Evolutionary conservation across 163 green algal genomes (phyloP), one percentile per base, ranked within the genome.

Genomic region (Scenedesmus sp.): DNA sequence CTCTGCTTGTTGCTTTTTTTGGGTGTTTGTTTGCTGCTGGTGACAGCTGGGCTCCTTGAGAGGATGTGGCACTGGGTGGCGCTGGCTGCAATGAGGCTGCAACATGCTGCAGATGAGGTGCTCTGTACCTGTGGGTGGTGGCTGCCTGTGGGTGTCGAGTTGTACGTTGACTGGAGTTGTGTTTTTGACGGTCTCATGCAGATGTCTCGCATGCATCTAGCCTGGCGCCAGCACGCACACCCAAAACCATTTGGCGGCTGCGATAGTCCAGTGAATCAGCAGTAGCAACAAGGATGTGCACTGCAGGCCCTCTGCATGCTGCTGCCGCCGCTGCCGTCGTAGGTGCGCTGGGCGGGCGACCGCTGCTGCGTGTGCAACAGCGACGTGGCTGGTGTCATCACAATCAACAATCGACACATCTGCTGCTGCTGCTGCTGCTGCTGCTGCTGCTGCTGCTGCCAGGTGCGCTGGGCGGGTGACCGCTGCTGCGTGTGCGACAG

Each of bases 401-500:
- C 34, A 46, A 46, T 46, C 62, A 70, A 70, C 10, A 70, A 70
- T 12, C 7, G 20, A 46, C 18, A 82, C 10, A 54, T 12, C n/a
- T 26, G 73, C 73, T 54, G 73, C 73, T 34, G 7, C 62, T 73
- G 55, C 56, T 88, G 81, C 13, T n/a, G 1, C 5, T 74, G 82
- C 57, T 88, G 56, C 55, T 67, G n/a, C 23, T 91, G 57, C 56
- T 59, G 57, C 62, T 82, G 57, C 62, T 67, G 52, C 34, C 90
- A 95, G 79, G 97, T 98, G 64, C 93, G 94, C 18, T 99, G 96
- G 94, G 96, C 97, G 1, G 96, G 96, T 70, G 98, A 99, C 93
- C 94, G 97, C 54, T 99, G 98, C 95, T 95, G 91, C 85, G 96
- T 98, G 82, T 99, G 98, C 94, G 96, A 99, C 94, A 94, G 89